Evolutionary conservation across 2,329 filamentous ascomycete species (phyloP).

Genomic region (Arachnopeziza araneosa): DNA sequence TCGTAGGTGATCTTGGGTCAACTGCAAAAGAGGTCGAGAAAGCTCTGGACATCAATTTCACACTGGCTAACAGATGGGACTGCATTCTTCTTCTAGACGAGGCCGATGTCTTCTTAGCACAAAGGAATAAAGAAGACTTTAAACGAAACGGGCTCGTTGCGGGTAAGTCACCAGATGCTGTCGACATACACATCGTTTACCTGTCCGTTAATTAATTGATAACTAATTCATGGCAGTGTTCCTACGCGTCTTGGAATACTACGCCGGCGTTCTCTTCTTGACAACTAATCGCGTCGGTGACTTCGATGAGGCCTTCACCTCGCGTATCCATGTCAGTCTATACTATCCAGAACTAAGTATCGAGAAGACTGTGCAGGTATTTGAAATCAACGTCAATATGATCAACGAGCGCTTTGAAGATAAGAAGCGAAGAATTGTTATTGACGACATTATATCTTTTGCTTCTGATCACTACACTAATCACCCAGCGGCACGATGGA

Average conservation of each 20-base stretch:
- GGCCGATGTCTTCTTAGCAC: not conserved
- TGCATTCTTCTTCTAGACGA: constrained; percentile 33
- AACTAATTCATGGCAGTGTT: not conserved
- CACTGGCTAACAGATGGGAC: constrained; percentile 44
- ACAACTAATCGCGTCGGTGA: constrained; percentile 29
- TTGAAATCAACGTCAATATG: not conserved
- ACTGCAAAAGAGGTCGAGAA: constrained; percentile 37
- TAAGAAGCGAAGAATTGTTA: not conserved
- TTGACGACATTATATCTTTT: too few species aligned
- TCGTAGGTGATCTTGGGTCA: constrained; percentile 38
- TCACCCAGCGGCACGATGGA: not conserved
- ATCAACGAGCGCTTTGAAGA: not conserved
- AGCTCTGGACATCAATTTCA: constrained; percentile 40
- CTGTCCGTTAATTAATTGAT: too few species aligned
- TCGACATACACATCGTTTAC: too few species aligned
- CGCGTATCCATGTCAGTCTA: constrained; percentile 24
- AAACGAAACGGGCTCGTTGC: not conserved
- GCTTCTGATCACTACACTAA: too few species aligned
- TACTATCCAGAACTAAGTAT: not conserved
- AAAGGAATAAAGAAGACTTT: not conserved
- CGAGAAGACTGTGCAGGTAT: not conserved
- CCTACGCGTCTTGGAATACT: not conserved
- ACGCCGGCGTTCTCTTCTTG: not conserved
- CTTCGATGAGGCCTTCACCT: constrained; percentile 33
- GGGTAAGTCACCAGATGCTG: not conserved